phyloP scores from a whole-genome alignment of 2,329 filamentous ascomycete species.

The Fusarium palustre region DNA sequence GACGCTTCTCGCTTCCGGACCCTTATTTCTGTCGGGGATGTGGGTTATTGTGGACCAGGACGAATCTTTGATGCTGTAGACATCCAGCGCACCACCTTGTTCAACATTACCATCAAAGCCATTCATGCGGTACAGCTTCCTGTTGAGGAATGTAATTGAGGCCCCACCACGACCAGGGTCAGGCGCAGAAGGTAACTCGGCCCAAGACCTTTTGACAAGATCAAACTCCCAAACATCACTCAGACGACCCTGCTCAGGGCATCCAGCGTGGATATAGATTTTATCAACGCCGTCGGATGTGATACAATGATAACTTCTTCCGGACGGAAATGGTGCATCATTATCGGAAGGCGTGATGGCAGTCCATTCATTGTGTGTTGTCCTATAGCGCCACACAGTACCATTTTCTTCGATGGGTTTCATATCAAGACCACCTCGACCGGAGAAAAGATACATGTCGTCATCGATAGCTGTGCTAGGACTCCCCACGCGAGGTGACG shows the following conservation, averaged over 20 bases:
- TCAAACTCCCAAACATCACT: slow-evolving; percentile 4
- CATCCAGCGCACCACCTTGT: not conserved
- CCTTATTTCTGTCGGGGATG: not conserved
- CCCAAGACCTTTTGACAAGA: accelerated
- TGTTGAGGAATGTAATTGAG: not conserved
- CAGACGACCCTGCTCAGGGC: not conserved
- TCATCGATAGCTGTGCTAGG: not conserved
- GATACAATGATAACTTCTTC: slow-evolving; percentile 10
- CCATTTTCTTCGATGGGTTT: not conserved
- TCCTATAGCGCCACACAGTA: not conserved
- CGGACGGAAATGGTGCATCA: not conserved
- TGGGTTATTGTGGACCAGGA: not conserved
- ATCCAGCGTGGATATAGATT: slow-evolving; percentile 2
- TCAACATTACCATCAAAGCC: not conserved
- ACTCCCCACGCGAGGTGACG: not conserved
- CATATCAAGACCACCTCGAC: not conserved
- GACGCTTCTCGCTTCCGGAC: slow-evolving; percentile 5
- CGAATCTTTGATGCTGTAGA: accelerated
- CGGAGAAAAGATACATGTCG: not conserved
- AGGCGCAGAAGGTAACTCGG: not conserved
- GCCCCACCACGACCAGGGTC: not conserved
- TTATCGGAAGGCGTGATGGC: accelerated
- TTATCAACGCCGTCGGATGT: not conserved
- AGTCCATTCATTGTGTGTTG: not conserved
- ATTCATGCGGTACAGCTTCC: not conserved